Conservation (phyloP, 2,329 filamentous ascomycete species). For the Fusarium poae region DNA sequence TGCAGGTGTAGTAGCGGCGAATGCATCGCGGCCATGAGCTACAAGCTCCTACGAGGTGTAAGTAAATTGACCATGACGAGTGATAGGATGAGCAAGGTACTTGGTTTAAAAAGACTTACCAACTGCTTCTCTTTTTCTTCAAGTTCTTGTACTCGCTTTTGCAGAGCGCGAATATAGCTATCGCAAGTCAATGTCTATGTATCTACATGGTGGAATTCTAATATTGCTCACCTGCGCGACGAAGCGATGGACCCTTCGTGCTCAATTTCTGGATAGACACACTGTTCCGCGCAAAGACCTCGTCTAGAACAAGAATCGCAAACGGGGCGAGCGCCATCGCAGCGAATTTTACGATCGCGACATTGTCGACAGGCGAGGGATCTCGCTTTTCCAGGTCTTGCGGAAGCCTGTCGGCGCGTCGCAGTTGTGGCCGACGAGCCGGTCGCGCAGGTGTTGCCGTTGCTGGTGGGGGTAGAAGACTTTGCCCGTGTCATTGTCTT, state of each 20-base stretch:
- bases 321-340: slow-evolving; percentile 47
- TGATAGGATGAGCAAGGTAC: slow-evolving; percentile 7
- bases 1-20: slow-evolving; percentile 35
- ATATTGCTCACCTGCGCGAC: slow-evolving; percentile 44
- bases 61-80: slow-evolving; percentile 3
- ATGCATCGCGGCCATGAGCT: slow-evolving; percentile 30
- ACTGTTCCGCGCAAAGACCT: slow-evolving; percentile 45
- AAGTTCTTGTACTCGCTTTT: slow-evolving; percentile 48
- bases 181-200: slow-evolving; percentile 11
- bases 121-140: slow-evolving; percentile 47
- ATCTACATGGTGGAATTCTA: not conserved
- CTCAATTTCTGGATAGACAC: slow-evolving; percentile 48
- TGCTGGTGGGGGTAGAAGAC: slow-evolving; percentile 16
- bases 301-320: slow-evolving; percentile 48
- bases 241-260: slow-evolving; percentile 49
- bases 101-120: slow-evolving; percentile 34
- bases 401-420: slow-evolving; percentile 35
- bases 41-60: slow-evolving; percentile 33
- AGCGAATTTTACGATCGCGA: slow-evolving; percentile 50
- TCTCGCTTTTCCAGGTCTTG: slow-evolving; percentile 45
- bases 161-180: slow-evolving; percentile 48
- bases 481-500: slow-evolving; percentile 30
- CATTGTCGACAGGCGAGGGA: slow-evolving; percentile 49
- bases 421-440: slow-evolving; percentile 41
- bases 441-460: slow-evolving; percentile 2